A percentile compares a stretch with the other conserved stretches of the same genome.
Conservation (phyloP, 73 alveolate genomes). For the Stentor roeselii region DNA sequence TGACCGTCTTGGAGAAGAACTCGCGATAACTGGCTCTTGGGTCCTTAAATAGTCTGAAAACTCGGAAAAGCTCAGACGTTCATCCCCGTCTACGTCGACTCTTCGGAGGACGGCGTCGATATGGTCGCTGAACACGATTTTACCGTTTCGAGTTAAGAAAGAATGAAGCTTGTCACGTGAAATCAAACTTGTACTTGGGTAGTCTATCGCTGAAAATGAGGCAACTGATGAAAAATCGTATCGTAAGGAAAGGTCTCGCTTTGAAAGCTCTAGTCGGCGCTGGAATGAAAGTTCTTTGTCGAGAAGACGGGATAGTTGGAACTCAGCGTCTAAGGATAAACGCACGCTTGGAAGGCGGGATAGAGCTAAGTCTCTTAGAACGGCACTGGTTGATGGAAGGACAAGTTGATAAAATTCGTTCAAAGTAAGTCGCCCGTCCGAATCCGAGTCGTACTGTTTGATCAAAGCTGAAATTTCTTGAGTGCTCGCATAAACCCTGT, state of each 20-base stretch:
- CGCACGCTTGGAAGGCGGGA: not conserved
- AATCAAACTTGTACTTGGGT: conserved; percentile 29
- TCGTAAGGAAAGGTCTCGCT: conserved; percentile 36
- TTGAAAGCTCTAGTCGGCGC: conserved; percentile 38
- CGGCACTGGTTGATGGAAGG: conserved; percentile 2
- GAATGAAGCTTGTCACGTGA: conserved; percentile 28
- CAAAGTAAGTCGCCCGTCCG: conserved; percentile 30
- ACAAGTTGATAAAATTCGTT: conserved; percentile 18
- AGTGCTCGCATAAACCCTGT: conserved; percentile 26
- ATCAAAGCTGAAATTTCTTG: conserved; percentile 24
- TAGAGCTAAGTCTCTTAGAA: conserved; percentile 32
- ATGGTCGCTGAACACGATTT: conserved; percentile 36
- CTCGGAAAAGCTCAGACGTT: conserved; percentile 40
- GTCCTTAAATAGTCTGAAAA: conserved; percentile 40
- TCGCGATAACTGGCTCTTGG: conserved; percentile 32
- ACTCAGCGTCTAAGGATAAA: conserved; percentile 45
- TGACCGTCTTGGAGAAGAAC: not conserved
- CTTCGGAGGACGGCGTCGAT: conserved; percentile 45
- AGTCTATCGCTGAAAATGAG: conserved; percentile 48
- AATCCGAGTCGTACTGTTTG: conserved; percentile 20
- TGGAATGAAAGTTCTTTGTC: conserved; percentile 47
- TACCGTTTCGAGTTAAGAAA: conserved; percentile 37
- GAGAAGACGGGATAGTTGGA: conserved; percentile 42
- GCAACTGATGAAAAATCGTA: conserved; percentile 47
- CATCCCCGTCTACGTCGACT: conserved; percentile 52